phyloP scores from a whole-genome alignment of 805 yeast species.

The Candida stauntonica region DNA sequence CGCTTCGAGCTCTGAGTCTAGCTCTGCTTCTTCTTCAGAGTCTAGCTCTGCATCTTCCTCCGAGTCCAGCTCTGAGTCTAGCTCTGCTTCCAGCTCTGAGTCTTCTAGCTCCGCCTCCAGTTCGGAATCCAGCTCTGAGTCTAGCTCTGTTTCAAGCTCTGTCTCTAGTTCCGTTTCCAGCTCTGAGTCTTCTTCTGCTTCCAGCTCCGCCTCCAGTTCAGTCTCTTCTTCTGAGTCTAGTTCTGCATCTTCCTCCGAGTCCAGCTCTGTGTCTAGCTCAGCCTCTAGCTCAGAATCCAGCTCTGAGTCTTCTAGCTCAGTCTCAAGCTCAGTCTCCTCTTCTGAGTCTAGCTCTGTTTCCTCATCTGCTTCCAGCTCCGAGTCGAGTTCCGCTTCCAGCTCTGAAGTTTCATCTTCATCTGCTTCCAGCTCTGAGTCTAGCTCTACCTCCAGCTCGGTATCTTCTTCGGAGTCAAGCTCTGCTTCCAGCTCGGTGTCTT shows the following conservation, averaged over 20 bases:
- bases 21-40: neutral
- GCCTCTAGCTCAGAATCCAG: neutral
- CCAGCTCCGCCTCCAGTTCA: too few species aligned
- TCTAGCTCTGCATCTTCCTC: neutral
- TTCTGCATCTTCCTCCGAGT: neutral
- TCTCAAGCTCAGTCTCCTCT: too few species aligned
- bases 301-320: neutral
- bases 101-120: neutral
- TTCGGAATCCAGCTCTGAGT: neutral
- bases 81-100: neutral
- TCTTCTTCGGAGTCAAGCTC: neutral
- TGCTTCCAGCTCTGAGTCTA: neutral
- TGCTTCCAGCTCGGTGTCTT: neutral
- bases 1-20: neutral
- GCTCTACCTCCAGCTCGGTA: neutral
- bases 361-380: neutral
- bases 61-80: neutral
- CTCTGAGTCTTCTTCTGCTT: too few species aligned
- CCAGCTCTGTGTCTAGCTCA: neutral
- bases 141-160: too few species aligned
- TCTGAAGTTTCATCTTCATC: neutral
- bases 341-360: neutral
- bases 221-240: neutral
- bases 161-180: too few species aligned
- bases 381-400: neutral